Percentiles rank a stretch among this genome's conserved stretches.
phyloP scores from a whole-genome alignment of 163 green algal genomes.

The Scenedesmus sp. region DNA sequence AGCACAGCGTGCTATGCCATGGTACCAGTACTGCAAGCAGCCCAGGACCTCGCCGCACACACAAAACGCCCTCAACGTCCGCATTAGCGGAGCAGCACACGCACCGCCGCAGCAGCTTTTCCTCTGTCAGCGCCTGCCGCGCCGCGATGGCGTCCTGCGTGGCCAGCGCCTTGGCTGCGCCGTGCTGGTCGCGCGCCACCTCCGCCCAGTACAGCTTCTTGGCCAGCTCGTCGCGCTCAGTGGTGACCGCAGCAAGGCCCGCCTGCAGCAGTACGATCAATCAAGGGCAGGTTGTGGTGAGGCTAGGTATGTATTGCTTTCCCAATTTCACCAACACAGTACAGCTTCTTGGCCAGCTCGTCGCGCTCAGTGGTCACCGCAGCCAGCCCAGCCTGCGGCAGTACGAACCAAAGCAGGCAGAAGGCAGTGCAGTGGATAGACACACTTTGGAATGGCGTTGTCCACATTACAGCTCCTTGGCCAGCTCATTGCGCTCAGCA shows the following conservation, averaged over 20 bases:
- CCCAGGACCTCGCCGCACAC: no score
- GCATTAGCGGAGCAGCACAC: no score
- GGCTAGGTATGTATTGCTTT: neutral
- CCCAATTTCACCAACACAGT: neutral
- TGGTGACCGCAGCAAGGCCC: constrained; percentile 6
- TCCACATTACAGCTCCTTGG: constrained; percentile 21
- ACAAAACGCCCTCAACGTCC: no score
- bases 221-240: constrained; percentile 37
- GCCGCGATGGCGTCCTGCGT: constrained; percentile 30
- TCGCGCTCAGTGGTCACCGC: constrained; percentile 28
- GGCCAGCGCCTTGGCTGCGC: constrained; percentile 36
- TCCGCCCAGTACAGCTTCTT: constrained; percentile 49
- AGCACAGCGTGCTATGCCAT: neutral
- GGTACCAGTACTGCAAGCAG: no score
- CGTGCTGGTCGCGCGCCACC: constrained; percentile 40
- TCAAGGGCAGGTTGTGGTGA: neutral
- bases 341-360: constrained; percentile 21
- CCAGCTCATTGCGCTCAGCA: constrained; percentile 16
- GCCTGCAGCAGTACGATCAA: constrained; percentile 9
- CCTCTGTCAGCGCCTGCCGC: constrained; percentile 33
- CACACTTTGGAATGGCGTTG: no score
- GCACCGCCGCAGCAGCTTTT: constrained; percentile 20
- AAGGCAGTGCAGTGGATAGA: no score
- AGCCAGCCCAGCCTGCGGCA: constrained; percentile 18
- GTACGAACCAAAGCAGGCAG: neutral